Percentiles rank a stretch among this genome's conserved stretches.
Conservation (phyloP, 2,329 filamentous ascomycete species). For the Coniochaeta hoffmannii region DNA sequence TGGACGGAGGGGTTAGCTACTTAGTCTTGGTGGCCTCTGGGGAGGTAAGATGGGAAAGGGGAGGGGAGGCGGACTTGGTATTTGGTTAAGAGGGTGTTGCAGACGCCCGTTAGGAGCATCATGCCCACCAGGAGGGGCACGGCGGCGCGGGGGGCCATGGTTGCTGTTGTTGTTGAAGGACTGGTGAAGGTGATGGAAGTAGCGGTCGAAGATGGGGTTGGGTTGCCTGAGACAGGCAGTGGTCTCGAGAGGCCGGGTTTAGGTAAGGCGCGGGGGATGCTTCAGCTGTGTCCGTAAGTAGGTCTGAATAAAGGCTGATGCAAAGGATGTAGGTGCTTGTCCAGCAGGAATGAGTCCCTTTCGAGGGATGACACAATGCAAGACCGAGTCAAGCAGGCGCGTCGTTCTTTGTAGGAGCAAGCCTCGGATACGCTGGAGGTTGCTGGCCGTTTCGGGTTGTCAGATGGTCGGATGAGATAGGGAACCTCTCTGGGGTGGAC, state of each 20-base stretch:
- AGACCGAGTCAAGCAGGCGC: too few species aligned
- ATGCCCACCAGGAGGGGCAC: constrained; percentile 85
- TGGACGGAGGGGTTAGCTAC: constrained; percentile 21
- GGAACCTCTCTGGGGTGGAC: too few species aligned
- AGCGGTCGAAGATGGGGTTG: neutral
- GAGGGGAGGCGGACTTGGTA: constrained; percentile 61
- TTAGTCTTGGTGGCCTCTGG: constrained; percentile 8
- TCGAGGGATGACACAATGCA: too few species aligned
- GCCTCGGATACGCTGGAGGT: neutral
- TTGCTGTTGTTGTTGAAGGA: constrained; percentile 6
- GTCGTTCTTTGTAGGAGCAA: neutral
- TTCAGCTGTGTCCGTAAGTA: neutral
- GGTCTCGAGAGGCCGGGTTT: neutral
- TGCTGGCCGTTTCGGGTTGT: neutral
- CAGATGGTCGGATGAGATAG: too few species aligned
- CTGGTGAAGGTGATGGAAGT: neutral
- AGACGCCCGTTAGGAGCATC: constrained; percentile 95
- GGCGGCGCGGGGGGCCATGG: constrained; percentile 63
- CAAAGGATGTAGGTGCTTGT: neutral
- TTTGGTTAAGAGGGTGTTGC: constrained; percentile 95
- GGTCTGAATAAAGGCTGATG: neutral
- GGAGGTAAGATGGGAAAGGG: neutral
- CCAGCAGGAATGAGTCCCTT: too few species aligned
- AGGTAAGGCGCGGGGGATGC: neutral
- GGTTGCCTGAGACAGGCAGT: neutral